phyloP scores from a whole-genome alignment of 2,329 filamentous ascomycete species.

The Ceratocystis cubensis region DNA sequence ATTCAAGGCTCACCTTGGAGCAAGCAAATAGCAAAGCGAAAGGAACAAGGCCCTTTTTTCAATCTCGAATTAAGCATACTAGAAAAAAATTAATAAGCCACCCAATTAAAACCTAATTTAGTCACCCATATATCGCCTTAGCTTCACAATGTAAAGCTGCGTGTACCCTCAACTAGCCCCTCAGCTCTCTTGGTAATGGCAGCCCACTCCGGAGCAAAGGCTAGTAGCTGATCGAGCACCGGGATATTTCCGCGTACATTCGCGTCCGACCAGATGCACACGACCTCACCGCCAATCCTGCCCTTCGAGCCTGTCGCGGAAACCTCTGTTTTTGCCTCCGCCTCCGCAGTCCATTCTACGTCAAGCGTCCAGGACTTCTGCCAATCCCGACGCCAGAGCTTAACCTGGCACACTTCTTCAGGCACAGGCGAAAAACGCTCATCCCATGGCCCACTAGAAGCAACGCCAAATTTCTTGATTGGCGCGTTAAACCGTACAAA shows the following conservation, averaged over 20 bases:
- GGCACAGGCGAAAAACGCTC: conserved; percentile 52
- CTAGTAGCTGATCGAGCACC: conserved; percentile 65
- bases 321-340: conserved; percentile 9
- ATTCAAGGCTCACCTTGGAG: not conserved
- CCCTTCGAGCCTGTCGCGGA: not conserved
- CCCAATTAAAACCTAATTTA: not conserved
- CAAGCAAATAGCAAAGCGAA: not conserved
- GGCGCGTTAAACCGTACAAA: conserved; percentile 58
- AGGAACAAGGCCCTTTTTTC: not conserved
- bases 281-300: conserved; percentile 48
- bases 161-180: conserved; percentile 71
- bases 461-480: conserved; percentile 51
- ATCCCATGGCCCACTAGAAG: conserved; percentile 46
- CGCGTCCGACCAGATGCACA: conserved; percentile 80
- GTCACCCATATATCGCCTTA: not conserved
- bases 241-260: conserved; percentile 63
- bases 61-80: not conserved
- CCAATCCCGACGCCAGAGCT: conserved; percentile 76
- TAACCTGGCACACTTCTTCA: conserved; percentile 53
- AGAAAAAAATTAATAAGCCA: conserved; percentile 9
- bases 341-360: conserved; percentile 46
- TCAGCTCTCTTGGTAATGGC: conserved; percentile 62
- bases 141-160: conserved; percentile 46
- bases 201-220: conserved; percentile 69
- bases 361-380: conserved; percentile 63